Evolutionary conservation across 108 stramenopile species (phyloP), one percentile per base, ranked within the genome.

Genomic region (Hondaea fermentalgiana): DNA sequence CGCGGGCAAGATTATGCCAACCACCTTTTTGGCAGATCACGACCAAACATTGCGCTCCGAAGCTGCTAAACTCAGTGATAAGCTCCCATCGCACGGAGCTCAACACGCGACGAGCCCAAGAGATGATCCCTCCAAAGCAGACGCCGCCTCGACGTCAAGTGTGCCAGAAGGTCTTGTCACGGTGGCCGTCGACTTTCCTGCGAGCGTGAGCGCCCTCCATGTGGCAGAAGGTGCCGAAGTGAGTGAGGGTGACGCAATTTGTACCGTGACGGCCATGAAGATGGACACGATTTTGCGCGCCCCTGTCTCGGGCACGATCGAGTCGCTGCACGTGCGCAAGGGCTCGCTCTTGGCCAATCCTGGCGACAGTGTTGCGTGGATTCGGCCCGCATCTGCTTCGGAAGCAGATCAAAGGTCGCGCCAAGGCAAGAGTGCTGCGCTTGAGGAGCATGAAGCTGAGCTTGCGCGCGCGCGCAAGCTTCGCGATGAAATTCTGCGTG

Each of bases 241-340:
- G 25, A 93, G 94, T 87, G 92, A 92, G 25, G 98, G 97, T 25
- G 95, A 97, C 88, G 95, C 96, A 3, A 91, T 98, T 45, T 91
- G 97, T 8, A 93, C 95, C 5, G 91, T 98, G 72, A 93, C 93
- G 5, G 98, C 98, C n/a, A 99, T 99, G 98, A 99, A 99, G 90
- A 99, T 99, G 98, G 98, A 99, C 91, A 98, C 98, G n/a, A 92
- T 95, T 57, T 96, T 98, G n/a, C 87, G 95, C n/a, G 92, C 96
- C 6, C 95, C 98, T 14, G 92, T 92, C 42, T 91, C 89, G 59
- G 98, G 98, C 25, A 88, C 89, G 44, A 96, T 99, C 14, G 94
- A 91, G 87, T 64, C 91, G 58, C 91, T 99, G 43, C 93, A 87
- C 25, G 97, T 97, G 8, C 95, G 94, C 6, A 95, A 95, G 14